Percentiles rank a stretch among this genome's conserved stretches.
Conservation (phyloP, 306 rosid species). For the Pachyrhizus erosus region DNA sequence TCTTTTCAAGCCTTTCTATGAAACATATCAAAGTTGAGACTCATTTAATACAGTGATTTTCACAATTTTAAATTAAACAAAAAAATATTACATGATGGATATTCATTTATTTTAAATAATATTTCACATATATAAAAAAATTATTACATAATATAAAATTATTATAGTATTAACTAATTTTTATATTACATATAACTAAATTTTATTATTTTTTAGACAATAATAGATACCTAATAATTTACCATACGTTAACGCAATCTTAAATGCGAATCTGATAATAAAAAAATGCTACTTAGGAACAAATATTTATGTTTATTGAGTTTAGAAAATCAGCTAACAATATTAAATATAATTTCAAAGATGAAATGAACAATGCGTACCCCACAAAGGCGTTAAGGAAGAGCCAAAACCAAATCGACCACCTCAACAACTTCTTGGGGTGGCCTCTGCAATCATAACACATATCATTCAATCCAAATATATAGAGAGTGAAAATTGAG, state of each 20-base stretch:
- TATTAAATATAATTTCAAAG: not conserved
- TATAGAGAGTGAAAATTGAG: not conserved
- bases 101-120: not conserved
- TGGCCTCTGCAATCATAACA: slow-evolving; percentile 52
- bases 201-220: too few relatives aligned
- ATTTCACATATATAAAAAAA: not conserved
- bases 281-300: not conserved
- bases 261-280: not conserved
- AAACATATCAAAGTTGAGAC: not conserved
- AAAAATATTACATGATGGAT: too few relatives aligned
- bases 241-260: not conserved
- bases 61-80: not conserved
- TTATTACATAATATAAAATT: too few relatives aligned
- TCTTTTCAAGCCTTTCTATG: not conserved
- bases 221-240: too few relatives aligned
- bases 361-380: slow-evolving; percentile 42
- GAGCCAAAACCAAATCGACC: slow-evolving; percentile 62
- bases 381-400: slow-evolving; percentile 65
- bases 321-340: not conserved
- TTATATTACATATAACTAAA: too few relatives aligned
- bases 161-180: too few relatives aligned
- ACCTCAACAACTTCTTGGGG: slow-evolving; percentile 44
- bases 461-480: not conserved
- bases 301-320: not conserved
- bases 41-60: not conserved